These are phyloP conservation scores for Uronychia binucleata DNA, from an alignment of 73 alveolate genomes.

Conservation along the genomic window DNA sequence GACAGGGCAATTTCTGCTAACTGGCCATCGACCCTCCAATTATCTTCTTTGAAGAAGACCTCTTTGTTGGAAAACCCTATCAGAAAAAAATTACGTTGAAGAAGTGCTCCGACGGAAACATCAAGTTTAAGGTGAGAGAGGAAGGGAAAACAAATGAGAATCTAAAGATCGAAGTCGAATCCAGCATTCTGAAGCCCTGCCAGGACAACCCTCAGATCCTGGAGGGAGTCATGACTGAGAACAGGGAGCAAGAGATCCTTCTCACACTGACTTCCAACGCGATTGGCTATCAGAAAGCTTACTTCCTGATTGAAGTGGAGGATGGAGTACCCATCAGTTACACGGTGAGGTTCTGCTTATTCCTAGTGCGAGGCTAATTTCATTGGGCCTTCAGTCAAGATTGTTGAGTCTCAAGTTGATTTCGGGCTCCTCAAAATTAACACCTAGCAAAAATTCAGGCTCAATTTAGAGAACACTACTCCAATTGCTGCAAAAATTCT, in stretches of 20 bases:
- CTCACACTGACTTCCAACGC: background rate
- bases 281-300: slow-evolving; percentile 44
- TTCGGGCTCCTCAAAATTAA: slow-evolving; percentile 64
- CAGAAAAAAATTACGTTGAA: slow-evolving; percentile 37
- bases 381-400: slow-evolving; percentile 58
- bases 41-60: slow-evolving; percentile 49
- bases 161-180: slow-evolving; percentile 38
- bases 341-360: too few species aligned
- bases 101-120: slow-evolving; percentile 11
- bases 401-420: slow-evolving; percentile 53
- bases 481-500: slow-evolving; percentile 36
- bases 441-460: slow-evolving; percentile 17
- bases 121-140: background rate
- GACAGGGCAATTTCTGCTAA: slow-evolving; percentile 72
- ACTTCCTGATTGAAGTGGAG: slow-evolving; percentile 53
- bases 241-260: background rate
- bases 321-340: slow-evolving; percentile 71
- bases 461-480: slow-evolving; percentile 44
- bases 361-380: slow-evolving; percentile 39
- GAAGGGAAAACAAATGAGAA: slow-evolving; percentile 7
- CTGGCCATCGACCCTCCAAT: slow-evolving; percentile 68
- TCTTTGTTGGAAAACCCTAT: slow-evolving; percentile 39
- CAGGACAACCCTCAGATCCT: background rate
- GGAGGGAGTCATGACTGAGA: background rate
- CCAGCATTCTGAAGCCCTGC: background rate